These are phyloP conservation scores for Sphagnum fallax DNA, from an alignment of 228 moss, liverwort and hornwort species.

Conservation along the genomic window DNA sequence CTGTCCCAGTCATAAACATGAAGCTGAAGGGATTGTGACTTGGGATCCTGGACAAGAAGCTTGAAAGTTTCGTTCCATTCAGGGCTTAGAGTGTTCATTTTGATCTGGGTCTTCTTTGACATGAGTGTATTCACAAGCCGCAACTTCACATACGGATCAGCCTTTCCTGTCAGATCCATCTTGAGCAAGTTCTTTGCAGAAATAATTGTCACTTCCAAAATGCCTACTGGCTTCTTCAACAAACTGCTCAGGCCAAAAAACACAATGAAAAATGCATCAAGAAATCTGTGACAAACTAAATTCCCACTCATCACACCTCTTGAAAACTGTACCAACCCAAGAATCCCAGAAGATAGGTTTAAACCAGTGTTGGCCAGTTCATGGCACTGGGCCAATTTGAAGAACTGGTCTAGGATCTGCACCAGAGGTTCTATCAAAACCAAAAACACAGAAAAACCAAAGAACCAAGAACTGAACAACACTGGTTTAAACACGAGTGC, in stretches of 20 bases:
- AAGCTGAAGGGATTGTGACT: conserved; percentile 69
- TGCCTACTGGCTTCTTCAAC: conserved; percentile 62
- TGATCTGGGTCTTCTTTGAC: conserved; percentile 55
- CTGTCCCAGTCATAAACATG: conserved; percentile 95
- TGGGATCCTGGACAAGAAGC: conserved; percentile 65
- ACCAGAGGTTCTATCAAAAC: too few species aligned
- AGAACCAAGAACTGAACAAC: too few species aligned
- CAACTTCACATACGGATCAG: conserved; percentile 91
- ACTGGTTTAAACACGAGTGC: too few species aligned
- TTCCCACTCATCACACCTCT: too few species aligned
- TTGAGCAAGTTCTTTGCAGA: conserved; percentile 47
- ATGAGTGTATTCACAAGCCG: conserved; percentile 48
- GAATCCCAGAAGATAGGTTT: too few species aligned
- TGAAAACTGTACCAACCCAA: too few species aligned
- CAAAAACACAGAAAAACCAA: too few species aligned
- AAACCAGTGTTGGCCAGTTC: too few species aligned
- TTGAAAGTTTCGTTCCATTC: conserved; percentile 90
- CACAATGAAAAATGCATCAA: too few species aligned
- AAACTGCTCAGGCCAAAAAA: conserved; percentile 35
- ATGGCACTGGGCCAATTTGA: too few species aligned
- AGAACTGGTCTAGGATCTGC: too few species aligned
- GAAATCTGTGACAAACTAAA: too few species aligned
- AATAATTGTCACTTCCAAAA: conserved; percentile 63
- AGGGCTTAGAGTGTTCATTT: conserved; percentile 69
- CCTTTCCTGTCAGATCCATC: conserved; percentile 79